These are phyloP conservation scores for Daucus carota DNA, from an alignment of 129 eudicot species.

Conservation along the genomic window DH1_v3.0 NC_030388.2:19004501-19005000, in stretches of 20 bases:
- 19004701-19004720: neutral
- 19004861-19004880: slow-evolving; percentile 50
- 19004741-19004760: neutral
- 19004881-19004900: slow-evolving; percentile 32
- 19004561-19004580: too few species aligned
- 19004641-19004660: too few species aligned
- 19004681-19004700: neutral
- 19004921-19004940: slow-evolving; percentile 54
- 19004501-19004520: too few species aligned
- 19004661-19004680: too few species aligned
- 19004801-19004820: slow-evolving; percentile 17
- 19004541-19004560: too few species aligned
- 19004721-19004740: neutral
- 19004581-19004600: too few species aligned
- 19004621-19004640: too few species aligned
- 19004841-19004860: slow-evolving; percentile 20
- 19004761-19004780: neutral
- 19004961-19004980: slow-evolving; percentile 21
- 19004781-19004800: slow-evolving; percentile 42
- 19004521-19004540: too few species aligned
- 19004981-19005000: slow-evolving; percentile 38
- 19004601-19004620: too few species aligned
- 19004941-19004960: slow-evolving; percentile 48
- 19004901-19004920: slow-evolving; percentile 43
- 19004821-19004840: slow-evolving; percentile 21